Percentiles rank a stretch among this genome's conserved stretches.
phyloP scores from a whole-genome alignment of 306 rosid genomes.

The Geum urbanum region DNA sequence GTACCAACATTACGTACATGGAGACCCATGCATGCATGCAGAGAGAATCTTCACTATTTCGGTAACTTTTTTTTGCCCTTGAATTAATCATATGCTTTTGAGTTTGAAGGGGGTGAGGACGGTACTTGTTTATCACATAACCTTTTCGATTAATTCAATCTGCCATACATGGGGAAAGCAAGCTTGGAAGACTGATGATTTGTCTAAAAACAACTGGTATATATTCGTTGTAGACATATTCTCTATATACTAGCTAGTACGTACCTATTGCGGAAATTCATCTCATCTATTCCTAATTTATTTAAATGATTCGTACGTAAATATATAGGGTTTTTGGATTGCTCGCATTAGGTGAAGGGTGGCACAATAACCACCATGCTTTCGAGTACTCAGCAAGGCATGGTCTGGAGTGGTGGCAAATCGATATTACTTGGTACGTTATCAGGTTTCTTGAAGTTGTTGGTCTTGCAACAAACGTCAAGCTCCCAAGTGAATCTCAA shows the following conservation, averaged over 20 bases:
- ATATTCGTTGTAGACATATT: no score
- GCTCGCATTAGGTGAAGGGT: conserved; percentile 83
- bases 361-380: conserved; percentile 95
- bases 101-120: not conserved
- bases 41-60: not conserved
- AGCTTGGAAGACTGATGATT: not conserved
- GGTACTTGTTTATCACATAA: not conserved
- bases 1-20: no score
- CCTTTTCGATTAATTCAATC: not conserved
- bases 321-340: conserved; percentile 55
- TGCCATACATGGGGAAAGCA: not conserved
- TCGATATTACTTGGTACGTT: conserved; percentile 75
- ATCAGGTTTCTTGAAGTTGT: conserved; percentile 54
- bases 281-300: no score
- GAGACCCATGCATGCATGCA: not conserved
- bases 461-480: conserved; percentile 72
- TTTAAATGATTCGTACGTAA: no score
- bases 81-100: not conserved
- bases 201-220: not conserved
- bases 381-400: conserved; percentile 82
- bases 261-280: no score
- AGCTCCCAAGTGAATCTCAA: conserved; percentile 52
- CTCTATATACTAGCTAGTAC: no score
- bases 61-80: not conserved
- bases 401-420: conserved; percentile 87